Evolutionary conservation across 139 green algal genomes (phyloP).

Genomic region (Chlamydomonas schloesseri): DNA sequence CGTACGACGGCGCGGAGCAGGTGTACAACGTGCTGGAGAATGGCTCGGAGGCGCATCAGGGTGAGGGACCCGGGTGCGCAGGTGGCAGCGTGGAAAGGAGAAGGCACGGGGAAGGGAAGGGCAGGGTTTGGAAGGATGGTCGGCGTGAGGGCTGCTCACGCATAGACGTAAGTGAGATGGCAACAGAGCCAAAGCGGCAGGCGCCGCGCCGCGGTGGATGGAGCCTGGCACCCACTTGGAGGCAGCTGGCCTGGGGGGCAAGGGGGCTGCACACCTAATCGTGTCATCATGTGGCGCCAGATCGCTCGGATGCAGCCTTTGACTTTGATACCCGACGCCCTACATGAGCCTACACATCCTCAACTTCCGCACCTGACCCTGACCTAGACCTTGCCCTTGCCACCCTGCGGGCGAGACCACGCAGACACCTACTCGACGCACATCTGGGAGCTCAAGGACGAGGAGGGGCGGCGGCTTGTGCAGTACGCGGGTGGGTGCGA

Average conservation of each 20-base stretch:
- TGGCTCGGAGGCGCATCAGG: conserved; percentile 11
- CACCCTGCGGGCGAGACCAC: too few species aligned
- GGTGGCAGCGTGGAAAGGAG: not conserved
- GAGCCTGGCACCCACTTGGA: too few species aligned
- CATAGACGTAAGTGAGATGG: too few species aligned
- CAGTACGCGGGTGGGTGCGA: conserved; percentile 20
- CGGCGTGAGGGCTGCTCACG: not conserved
- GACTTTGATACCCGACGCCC: not conserved
- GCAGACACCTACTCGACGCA: conserved; percentile 41
- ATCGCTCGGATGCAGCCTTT: too few species aligned
- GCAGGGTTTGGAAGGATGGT: not conserved
- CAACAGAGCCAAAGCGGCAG: too few species aligned
- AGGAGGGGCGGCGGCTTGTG: conserved; percentile 2
- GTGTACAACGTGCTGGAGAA: conserved; percentile 43
- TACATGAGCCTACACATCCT: too few species aligned
- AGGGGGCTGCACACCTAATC: too few species aligned
- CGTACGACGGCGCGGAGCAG: conserved; percentile 25
- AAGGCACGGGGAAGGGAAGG: too few species aligned
- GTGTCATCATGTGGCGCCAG: too few species aligned
- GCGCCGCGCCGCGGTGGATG: too few species aligned
- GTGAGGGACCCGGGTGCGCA: not conserved
- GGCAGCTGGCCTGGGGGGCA: too few species aligned
- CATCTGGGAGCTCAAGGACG: conserved; percentile 32
- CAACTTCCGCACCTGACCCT: not conserved
- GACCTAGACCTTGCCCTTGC: not conserved